Conservation (phyloP, 305 asterid genomes). For the Fraxinus albicans region DNA sequence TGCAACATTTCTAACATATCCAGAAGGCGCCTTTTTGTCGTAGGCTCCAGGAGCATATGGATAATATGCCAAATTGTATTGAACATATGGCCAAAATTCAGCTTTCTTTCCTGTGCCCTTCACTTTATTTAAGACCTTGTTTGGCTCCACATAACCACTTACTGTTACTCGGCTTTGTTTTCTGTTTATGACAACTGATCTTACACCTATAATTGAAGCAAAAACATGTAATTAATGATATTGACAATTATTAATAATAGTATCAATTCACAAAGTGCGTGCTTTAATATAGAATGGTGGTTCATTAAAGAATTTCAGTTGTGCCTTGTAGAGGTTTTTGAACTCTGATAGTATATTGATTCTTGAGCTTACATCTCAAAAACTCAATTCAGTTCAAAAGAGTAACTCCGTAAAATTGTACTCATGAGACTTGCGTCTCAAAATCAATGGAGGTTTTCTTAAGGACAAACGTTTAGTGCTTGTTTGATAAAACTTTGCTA, state of each 20-base stretch:
- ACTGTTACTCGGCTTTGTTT: constrained; percentile 64
- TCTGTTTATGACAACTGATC: constrained; percentile 53
- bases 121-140: constrained; percentile 52
- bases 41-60: constrained; percentile 72
- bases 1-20: constrained; percentile 57
- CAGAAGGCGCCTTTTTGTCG: constrained; percentile 78
- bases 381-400: background rate
- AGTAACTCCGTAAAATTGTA: too few relatives aligned
- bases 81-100: constrained; percentile 71
- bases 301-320: background rate
- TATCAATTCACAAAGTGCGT: background rate
- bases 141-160: constrained; percentile 51
- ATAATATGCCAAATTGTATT: constrained; percentile 51
- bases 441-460: background rate
- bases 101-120: constrained; percentile 63
- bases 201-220: constrained; percentile 41
- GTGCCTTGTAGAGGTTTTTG: too few relatives aligned
- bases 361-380: background rate
- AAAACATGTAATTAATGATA: background rate
- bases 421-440: background rate
- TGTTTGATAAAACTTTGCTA: background rate
- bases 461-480: background rate
- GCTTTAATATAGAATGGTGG: background rate
- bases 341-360: background rate
- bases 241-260: background rate